Percentiles rank a stretch among this genome's conserved stretches.
Conservation (phyloP, 129 eudicot genomes). For the Helichrysum umbraculigerum region DNA sequence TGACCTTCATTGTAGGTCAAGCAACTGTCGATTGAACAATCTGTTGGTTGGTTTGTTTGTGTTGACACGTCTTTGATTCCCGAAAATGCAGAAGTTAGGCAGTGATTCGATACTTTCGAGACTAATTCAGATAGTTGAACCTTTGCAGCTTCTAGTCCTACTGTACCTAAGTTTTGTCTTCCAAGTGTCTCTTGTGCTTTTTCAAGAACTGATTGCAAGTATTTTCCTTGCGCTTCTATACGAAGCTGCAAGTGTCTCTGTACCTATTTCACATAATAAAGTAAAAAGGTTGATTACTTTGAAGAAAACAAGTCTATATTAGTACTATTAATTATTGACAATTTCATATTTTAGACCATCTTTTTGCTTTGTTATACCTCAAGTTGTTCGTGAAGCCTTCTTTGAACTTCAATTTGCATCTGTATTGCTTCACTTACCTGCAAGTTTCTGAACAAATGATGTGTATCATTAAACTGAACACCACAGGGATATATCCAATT, state of each 20-base stretch:
- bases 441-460: constrained; percentile 54
- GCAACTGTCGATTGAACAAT: constrained; percentile 88
- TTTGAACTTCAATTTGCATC: constrained; percentile 95
- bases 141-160: constrained; percentile 84
- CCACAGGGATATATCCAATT: neutral
- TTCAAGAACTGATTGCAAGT: constrained; percentile 90
- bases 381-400: constrained; percentile 85
- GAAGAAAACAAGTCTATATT: neutral
- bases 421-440: constrained; percentile 88
- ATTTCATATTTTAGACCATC: neutral
- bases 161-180: constrained; percentile 77
- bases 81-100: constrained; percentile 62
- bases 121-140: constrained; percentile 77
- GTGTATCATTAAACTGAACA: constrained; percentile 21
- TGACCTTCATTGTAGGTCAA: constrained; percentile 66
- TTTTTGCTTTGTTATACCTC: constrained; percentile 29
- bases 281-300: neutral
- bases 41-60: constrained; percentile 60
- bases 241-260: constrained; percentile 90
- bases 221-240: constrained; percentile 98
- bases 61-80: constrained; percentile 64
- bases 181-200: constrained; percentile 93
- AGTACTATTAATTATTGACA: too few relatives aligned
- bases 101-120: constrained; percentile 75
- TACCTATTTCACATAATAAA: constrained; percentile 52